Conservation (phyloP, 139 green algal genomes). For the Penium margaritaceum region DNA sequence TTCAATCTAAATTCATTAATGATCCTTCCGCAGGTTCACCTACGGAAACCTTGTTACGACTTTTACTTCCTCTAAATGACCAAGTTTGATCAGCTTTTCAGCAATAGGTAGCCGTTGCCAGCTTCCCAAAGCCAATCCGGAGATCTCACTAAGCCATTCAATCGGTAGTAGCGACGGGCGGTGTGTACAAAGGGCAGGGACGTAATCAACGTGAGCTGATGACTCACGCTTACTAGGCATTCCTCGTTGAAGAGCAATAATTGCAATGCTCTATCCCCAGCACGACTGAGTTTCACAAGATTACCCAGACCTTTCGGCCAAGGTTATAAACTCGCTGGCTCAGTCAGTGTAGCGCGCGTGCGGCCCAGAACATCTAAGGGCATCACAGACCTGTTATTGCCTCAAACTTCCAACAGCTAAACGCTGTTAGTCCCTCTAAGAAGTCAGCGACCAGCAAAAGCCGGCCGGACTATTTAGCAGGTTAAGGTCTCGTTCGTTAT, state of each 20-base stretch:
- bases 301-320: slow-evolving; percentile 78
- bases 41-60: slow-evolving; percentile 54
- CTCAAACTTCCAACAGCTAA: no score
- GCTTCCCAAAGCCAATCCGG: neutral
- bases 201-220: no score
- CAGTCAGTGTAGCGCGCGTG: slow-evolving; percentile 53
- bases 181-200: no score
- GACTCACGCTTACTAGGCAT: no score
- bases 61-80: slow-evolving; percentile 50
- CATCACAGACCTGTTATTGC: slow-evolving; percentile 99
- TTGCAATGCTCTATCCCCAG: slow-evolving; percentile 93
- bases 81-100: slow-evolving; percentile 45
- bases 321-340: slow-evolving; percentile 58
- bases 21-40: slow-evolving; percentile 71
- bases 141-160: slow-evolving; percentile 43
- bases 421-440: no score
- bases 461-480: no score
- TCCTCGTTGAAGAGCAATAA: slow-evolving; percentile 96
- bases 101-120: neutral
- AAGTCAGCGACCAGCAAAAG: no score
- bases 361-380: slow-evolving; percentile 98
- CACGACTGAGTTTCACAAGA: slow-evolving; percentile 82
- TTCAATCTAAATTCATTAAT: no score
- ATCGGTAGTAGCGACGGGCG: no score
- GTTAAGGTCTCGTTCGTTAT: no score